Conservation (phyloP, 345 rosid species). For the Euphorbia pulcherrima region DNA sequence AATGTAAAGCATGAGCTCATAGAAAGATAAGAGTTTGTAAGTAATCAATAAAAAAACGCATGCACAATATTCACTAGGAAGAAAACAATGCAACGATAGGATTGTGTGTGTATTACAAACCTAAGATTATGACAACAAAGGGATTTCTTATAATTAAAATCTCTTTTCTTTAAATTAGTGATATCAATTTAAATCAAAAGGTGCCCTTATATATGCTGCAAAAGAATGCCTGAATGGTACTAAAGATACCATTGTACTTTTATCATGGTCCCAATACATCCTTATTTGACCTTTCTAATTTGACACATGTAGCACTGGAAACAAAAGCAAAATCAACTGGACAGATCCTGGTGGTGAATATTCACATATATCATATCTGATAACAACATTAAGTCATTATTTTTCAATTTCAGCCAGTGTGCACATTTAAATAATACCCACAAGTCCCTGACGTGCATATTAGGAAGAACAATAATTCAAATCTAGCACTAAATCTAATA, state of each 20-base stretch:
- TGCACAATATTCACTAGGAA: not conserved
- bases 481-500: constrained; percentile 2
- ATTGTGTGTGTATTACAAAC: not conserved
- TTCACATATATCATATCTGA: not conserved
- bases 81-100: not conserved
- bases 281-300: not conserved
- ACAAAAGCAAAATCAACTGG: not conserved
- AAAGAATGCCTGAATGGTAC: not conserved
- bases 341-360: not conserved
- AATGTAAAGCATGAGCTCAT: not conserved
- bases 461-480: not conserved
- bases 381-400: not conserved
- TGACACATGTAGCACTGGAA: not conserved
- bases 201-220: not conserved
- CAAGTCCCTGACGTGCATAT: not conserved
- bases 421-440: constrained; percentile 2
- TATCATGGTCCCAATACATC: not conserved
- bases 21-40: not conserved
- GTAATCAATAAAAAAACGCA: not conserved
- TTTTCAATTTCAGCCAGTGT: not conserved
- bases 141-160: not conserved
- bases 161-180: not conserved
- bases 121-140: not conserved
- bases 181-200: too few species aligned
- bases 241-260: not conserved